Base-by-base conservation (phyloP, 345 rosid species). In the Eucalyptus grandis region DNA sequence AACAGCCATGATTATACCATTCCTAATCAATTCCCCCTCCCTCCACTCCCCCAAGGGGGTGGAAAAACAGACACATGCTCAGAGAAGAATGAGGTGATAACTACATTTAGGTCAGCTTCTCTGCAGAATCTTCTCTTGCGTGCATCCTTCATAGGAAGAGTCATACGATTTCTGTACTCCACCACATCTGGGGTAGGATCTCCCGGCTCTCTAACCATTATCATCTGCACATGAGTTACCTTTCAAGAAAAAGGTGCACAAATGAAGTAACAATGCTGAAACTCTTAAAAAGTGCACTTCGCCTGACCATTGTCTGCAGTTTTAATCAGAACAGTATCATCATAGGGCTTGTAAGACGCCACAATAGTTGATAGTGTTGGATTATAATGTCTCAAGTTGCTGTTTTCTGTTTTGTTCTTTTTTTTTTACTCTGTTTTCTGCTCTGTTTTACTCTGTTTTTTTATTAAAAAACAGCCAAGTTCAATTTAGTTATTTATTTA, bases 111-210 rank as follows among this genome's bases (percentile, higher is more conserved):
- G 91, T 97, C 97, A 46, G 99, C 98, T 92, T 97, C 99, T 90
- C 97, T 94, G 11, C 96, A 97, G 82, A 98, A 97, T 92, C 99
- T 94, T 90, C 99, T 93, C 94, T 96, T 98, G 26, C 97, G 94
- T 83, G 99, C 98, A 94, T 98, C 99, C 92, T 97, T 95, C 99
- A 96, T 94, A 30, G 99, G 99, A 93, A 99, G 96, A 65, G 99
- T 96, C 88, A 98, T 91, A 90, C 99, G 99, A 91, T 97, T 99
- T 88, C 95, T 95, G 90, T 94, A 96, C 91, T 97, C 98, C 92
- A 95, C 93, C 49, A 92, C 94, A 90, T 93, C 98, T 51, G 98
- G 97, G 53, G 97, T 94, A 49, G 94, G 92, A 90, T 97, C 99
- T 90, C 94, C 95, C 0, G 92, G 92, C 65, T 96, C 99, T 92